A percentile compares a stretch with the other conserved stretches of the same genome.
Evolutionary conservation across 306 rosid species (phyloP).

Genomic region (Argentina anserina): DNA sequence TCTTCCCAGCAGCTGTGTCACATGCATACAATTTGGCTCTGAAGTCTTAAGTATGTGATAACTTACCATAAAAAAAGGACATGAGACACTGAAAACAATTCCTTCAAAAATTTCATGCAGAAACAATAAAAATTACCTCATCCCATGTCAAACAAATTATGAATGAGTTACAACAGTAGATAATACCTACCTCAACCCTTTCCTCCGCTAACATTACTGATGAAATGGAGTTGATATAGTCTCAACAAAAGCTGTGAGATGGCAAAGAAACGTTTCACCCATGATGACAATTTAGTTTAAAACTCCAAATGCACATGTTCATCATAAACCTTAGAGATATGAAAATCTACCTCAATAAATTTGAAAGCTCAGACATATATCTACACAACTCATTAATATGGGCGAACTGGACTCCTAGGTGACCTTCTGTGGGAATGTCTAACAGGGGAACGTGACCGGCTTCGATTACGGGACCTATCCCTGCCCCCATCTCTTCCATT

Average conservation of each 20-base stretch:
- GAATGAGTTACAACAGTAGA: constrained; percentile 48
- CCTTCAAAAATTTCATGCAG: constrained; percentile 40
- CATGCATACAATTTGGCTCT: constrained; percentile 54
- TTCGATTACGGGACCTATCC: constrained; percentile 68
- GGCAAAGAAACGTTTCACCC: constrained; percentile 69
- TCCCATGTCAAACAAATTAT: constrained; percentile 35
- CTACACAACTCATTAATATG: constrained; percentile 60
- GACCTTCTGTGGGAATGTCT: constrained; percentile 67
- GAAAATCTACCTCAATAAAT: constrained; percentile 84
- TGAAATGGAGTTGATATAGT: constrained; percentile 78
- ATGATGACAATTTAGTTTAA: constrained; percentile 48
- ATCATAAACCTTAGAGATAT: constrained; percentile 67
- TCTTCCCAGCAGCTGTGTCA: constrained; percentile 70
- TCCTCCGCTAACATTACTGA: constrained; percentile 73
- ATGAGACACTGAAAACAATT: constrained; percentile 39
- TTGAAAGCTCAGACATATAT: constrained; percentile 77
- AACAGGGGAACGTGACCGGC: constrained; percentile 90
- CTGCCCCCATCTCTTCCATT: constrained; percentile 84
- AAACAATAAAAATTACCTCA: constrained; percentile 24
- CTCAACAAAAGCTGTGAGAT: constrained; percentile 92
- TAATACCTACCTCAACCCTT: constrained; percentile 90
- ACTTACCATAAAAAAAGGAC: constrained; percentile 29
- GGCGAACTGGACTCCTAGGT: constrained; percentile 70
- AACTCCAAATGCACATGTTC: constrained; percentile 63
- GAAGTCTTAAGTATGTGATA: constrained; percentile 46